These are phyloP conservation scores for Solanum clarkiae DNA, from an alignment of 257 asterid species.

Conservation along the genomic window DNA sequence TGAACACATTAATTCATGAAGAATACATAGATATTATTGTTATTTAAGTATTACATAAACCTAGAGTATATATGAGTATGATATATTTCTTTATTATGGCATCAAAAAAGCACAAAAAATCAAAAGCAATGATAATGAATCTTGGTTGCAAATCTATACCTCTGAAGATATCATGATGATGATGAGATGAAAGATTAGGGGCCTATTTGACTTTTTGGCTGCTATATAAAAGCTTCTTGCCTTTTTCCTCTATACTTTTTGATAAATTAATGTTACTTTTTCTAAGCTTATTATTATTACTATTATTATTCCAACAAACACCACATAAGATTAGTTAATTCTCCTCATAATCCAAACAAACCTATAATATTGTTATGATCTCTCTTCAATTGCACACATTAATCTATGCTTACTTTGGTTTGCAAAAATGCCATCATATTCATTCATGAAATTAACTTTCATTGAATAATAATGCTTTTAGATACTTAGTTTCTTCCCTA, in stretches of 20 bases:
- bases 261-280: constrained; percentile 1
- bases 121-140: constrained; percentile 57
- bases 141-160: constrained; percentile 61
- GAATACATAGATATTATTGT: background rate
- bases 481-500: constrained; percentile 1
- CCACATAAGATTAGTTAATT: constrained; percentile 36
- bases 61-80: background rate
- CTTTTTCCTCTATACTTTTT: constrained; percentile 40
- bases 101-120: constrained; percentile 14
- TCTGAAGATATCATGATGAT: constrained; percentile 32
- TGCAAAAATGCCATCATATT: constrained; percentile 10
- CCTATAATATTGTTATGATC: constrained; percentile 63
- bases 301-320: constrained; percentile 24
- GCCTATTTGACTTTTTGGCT: constrained; percentile 75
- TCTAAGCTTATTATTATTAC: constrained; percentile 3
- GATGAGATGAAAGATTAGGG: constrained; percentile 27
- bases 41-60: background rate
- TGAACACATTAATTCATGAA: too few species aligned
- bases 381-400: constrained; percentile 82
- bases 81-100: constrained; percentile 31
- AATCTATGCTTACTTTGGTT: constrained; percentile 34
- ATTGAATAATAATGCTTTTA: constrained; percentile 3
- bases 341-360: constrained; percentile 38
- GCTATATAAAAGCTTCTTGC: constrained; percentile 57
- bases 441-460: constrained; percentile 25